Evolutionary conservation across 768 basidiomycete genomes (phyloP).

Genomic region (Xerocomellus chrysenteron): DNA sequence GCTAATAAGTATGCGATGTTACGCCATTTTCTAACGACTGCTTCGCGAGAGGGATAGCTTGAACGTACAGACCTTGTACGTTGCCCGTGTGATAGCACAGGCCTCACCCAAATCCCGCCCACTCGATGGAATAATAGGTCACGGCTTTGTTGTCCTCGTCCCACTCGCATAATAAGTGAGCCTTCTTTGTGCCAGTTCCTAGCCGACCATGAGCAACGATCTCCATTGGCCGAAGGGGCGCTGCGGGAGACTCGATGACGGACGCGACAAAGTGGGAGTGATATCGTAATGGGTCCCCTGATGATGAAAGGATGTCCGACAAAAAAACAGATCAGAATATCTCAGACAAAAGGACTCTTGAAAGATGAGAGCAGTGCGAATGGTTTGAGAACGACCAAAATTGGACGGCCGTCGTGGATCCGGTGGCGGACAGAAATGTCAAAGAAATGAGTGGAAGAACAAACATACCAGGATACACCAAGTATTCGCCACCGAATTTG

Average conservation of each 20-base stretch:
- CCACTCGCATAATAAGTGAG: slow-evolving; percentile 89
- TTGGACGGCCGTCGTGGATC: background rate
- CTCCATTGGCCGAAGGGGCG: slow-evolving; percentile 80
- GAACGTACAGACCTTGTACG: background rate
- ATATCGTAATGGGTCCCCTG: slow-evolving; percentile 92
- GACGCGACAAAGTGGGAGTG: slow-evolving; percentile 95
- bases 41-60: background rate
- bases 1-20: slow-evolving; percentile 10
- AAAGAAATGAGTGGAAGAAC: background rate
- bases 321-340: slow-evolving; percentile 1
- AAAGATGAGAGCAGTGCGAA: background rate
- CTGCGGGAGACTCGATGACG: slow-evolving; percentile 62
- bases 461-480: slow-evolving; percentile 88
- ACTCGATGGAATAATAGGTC: slow-evolving; percentile 80
- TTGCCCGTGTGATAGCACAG: background rate
- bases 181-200: slow-evolving; percentile 96
- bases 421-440: background rate
- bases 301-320: background rate
- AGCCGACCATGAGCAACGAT: slow-evolving; percentile 93
- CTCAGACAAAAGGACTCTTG: background rate
- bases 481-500: slow-evolving; percentile 94
- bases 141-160: slow-evolving; percentile 66
- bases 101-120: slow-evolving; percentile 80
- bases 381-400: background rate
- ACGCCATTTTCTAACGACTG: background rate